These are phyloP conservation scores for Penicillium longicatenatum DNA, from an alignment of 495 filamentous ascomycete species.

Conservation along the genomic window DNA sequence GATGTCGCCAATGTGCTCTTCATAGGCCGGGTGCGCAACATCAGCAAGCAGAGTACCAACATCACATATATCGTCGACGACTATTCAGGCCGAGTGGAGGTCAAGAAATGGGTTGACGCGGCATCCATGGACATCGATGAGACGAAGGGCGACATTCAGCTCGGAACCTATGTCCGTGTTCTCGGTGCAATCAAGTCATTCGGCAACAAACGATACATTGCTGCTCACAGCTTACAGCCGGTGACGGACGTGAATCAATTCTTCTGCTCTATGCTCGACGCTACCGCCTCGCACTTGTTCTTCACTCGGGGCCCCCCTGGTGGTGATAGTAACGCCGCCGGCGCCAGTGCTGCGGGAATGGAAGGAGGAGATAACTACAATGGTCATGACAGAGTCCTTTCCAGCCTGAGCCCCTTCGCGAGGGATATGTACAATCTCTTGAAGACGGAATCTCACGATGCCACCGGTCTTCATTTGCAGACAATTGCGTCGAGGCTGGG, in stretches of 20 bases:
- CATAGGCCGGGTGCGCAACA: constrained; percentile 85
- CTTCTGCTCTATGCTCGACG: constrained; percentile 85
- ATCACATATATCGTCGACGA: constrained; percentile 92
- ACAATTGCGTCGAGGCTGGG: constrained; percentile 64
- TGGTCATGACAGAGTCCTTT: constrained; percentile 38
- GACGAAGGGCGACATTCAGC: constrained; percentile 50
- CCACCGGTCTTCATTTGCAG: constrained; percentile 80
- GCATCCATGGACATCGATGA: constrained; percentile 51
- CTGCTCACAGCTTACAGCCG: constrained; percentile 76
- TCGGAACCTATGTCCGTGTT: constrained; percentile 79
- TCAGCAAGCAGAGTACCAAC: constrained; percentile 86
- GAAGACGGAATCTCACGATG: constrained; percentile 61
- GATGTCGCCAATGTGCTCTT: constrained; percentile 69
- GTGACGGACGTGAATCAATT: constrained; percentile 88
- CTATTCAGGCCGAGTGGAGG: constrained; percentile 89
- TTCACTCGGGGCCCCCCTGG: constrained; percentile 74
- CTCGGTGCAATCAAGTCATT: constrained; percentile 78
- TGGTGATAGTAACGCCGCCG: constrained; percentile 32
- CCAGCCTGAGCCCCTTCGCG: constrained; percentile 55
- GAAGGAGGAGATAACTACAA: constrained; percentile 41
- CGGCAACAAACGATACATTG: constrained; percentile 76
- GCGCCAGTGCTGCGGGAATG: constrained; percentile 42
- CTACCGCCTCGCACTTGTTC: constrained; percentile 81
- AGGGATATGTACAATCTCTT: constrained; percentile 69
- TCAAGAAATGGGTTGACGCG: constrained; percentile 86